Evolutionary conservation across 2,329 filamentous ascomycete species (phyloP).

Genomic region (Hortaea sp.): DNA sequence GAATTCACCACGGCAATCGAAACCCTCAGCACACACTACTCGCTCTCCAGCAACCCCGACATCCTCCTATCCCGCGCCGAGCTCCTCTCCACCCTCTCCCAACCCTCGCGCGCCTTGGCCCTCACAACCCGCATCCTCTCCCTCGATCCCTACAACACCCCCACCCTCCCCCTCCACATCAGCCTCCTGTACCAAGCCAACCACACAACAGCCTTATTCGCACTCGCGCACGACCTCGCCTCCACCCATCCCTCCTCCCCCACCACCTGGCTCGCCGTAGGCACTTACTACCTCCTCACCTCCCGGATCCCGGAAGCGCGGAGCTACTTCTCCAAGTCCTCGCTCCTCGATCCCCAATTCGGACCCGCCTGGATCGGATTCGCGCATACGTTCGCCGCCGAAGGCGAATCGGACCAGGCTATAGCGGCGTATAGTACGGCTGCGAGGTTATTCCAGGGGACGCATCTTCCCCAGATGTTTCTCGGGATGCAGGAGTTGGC

Average conservation of each 20-base stretch:
- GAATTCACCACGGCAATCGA: conserved; percentile 80
- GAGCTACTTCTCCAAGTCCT: conserved; percentile 93
- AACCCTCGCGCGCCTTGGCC: conserved; percentile 75
- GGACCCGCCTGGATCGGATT: conserved; percentile 98
- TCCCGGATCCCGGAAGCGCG: conserved; percentile 85
- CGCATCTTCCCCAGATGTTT: conserved; percentile 89
- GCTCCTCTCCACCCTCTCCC: conserved; percentile 86
- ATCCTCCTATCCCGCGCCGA: conserved; percentile 84
- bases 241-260: conserved; percentile 87
- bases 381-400: conserved; percentile 93
- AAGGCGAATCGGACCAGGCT: conserved; percentile 95
- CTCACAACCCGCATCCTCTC: conserved; percentile 77
- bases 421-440: conserved; percentile 97
- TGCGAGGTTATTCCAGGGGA: conserved; percentile 89
- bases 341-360: conserved; percentile 95
- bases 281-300: conserved; percentile 86
- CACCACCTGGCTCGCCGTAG: conserved; percentile 87
- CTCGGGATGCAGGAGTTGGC: conserved; percentile 97
- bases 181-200: conserved; percentile 82
- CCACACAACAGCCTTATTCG: conserved; percentile 78
- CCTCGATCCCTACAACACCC: conserved; percentile 80
- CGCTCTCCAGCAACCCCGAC: conserved; percentile 75
- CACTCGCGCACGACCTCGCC: conserved; percentile 84
- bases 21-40: conserved; percentile 87
- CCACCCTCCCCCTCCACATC: conserved; percentile 80